Conservation (phyloP, 352 stramenopile species). For the Phytophthora cactorum region DNA sequence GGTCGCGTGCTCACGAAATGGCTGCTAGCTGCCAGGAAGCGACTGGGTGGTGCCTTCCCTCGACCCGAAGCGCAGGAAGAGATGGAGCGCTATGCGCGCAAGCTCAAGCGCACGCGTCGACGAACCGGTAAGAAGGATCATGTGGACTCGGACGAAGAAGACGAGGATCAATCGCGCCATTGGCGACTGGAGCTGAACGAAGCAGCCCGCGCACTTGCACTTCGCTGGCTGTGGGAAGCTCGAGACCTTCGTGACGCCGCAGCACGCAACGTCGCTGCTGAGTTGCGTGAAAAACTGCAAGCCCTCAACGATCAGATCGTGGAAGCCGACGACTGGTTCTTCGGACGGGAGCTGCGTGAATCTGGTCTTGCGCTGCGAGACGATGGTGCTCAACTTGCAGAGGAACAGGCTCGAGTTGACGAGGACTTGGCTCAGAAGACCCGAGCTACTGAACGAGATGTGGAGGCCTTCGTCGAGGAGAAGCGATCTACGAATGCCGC, state of each 20-base stretch:
- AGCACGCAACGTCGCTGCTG: slow-evolving; percentile 47
- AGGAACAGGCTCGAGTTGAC: slow-evolving; percentile 72
- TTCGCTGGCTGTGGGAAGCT: slow-evolving; percentile 86
- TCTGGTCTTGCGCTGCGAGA: slow-evolving; percentile 72
- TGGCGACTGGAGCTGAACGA: slow-evolving; percentile 88
- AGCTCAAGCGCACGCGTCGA: slow-evolving; percentile 84
- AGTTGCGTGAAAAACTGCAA: slow-evolving; percentile 67
- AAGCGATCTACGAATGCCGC: slow-evolving; percentile 66
- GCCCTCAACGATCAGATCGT: slow-evolving; percentile 81
- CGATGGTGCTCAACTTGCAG: slow-evolving; percentile 57
- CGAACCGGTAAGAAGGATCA: slow-evolving; percentile 69
- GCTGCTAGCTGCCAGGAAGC: slow-evolving; percentile 91
- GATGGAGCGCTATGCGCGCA: slow-evolving; percentile 92
- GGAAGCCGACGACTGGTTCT: slow-evolving; percentile 95
- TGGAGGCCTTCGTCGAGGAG: slow-evolving; percentile 75
- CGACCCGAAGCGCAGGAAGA: slow-evolving; percentile 80
- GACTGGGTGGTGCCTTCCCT: slow-evolving; percentile 92
- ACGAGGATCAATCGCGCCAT: slow-evolving; percentile 62
- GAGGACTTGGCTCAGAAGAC: slow-evolving; percentile 84
- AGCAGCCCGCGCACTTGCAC: slow-evolving; percentile 71
- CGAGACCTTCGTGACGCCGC: slow-evolving; percentile 61
- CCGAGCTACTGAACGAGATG: slow-evolving; percentile 81
- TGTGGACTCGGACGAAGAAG: slow-evolving; percentile 77
- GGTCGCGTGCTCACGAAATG: slow-evolving; percentile 95
- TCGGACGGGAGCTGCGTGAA: slow-evolving; percentile 84